Evolutionary conservation across 176 grass and related monocot genomes (phyloP).

Genomic region (Carex littledalei): DNA sequence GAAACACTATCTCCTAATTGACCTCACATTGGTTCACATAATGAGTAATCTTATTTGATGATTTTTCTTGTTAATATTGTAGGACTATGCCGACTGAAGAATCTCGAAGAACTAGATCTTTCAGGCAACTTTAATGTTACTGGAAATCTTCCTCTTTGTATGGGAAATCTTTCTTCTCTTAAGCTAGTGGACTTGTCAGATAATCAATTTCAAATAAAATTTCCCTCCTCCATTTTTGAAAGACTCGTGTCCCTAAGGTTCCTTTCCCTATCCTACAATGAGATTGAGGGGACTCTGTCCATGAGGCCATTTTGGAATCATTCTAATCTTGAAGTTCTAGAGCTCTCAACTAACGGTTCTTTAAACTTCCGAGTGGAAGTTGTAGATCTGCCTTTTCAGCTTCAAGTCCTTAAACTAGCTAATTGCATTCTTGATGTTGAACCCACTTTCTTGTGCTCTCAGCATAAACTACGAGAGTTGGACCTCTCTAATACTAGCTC

Average conservation of each 20-base stretch:
- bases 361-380: slow-evolving; percentile 1
- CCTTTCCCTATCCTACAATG: too few relatives aligned
- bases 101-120: not conserved
- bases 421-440: slow-evolving; percentile 23
- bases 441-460: slow-evolving; percentile 19
- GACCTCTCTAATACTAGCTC: too few relatives aligned
- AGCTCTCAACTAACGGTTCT: not conserved
- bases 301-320: not conserved
- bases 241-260: not conserved
- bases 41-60: too few relatives aligned
- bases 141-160: not conserved
- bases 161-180: slow-evolving; percentile 11
- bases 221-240: not conserved
- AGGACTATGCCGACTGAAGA: not conserved
- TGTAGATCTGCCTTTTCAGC: slow-evolving; percentile 22
- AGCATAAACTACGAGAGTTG: too few relatives aligned
- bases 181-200: not conserved
- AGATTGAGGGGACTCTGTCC: too few relatives aligned
- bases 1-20: not conserved
- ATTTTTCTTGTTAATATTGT: not conserved
- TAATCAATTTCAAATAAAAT: slow-evolving; percentile 11
- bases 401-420: not conserved
- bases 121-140: not conserved
- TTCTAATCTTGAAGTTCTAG: not conserved
- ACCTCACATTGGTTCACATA: not conserved